phyloP scores from a whole-genome alignment of 108 stramenopile genomes.

The Fragilariopsis cylindrus region DNA sequence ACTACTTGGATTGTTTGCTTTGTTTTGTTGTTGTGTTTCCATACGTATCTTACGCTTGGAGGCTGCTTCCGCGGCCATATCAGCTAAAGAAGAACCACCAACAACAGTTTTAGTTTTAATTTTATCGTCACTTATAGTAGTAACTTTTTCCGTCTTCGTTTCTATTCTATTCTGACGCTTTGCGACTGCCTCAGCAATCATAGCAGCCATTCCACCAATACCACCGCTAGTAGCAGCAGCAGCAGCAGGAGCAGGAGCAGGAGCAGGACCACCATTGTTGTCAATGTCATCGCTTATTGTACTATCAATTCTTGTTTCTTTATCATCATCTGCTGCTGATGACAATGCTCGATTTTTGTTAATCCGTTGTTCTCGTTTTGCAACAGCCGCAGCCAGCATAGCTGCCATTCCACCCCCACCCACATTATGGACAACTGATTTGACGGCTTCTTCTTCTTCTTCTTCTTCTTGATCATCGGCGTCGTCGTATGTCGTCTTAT shows the following conservation, averaged over 20 bases:
- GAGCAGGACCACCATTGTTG: too few species aligned
- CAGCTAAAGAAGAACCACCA: background rate
- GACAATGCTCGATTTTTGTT: too few species aligned
- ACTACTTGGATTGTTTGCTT: background rate
- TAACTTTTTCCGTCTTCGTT: slow-evolving; percentile 8
- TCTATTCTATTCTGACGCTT: slow-evolving; percentile 17
- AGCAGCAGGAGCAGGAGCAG: too few species aligned
- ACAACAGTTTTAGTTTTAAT: background rate
- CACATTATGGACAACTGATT: background rate
- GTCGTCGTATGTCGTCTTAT: too few species aligned
- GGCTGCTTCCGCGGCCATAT: background rate
- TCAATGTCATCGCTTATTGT: too few species aligned
- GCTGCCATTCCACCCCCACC: background rate
- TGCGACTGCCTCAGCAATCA: slow-evolving; percentile 22
- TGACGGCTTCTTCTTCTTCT: too few species aligned
- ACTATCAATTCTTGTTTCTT: too few species aligned
- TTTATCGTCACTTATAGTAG: background rate
- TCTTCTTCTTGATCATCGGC: too few species aligned
- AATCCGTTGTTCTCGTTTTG: background rate
- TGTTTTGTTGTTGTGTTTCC: slow-evolving; percentile 4
- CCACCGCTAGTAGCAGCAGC: too few species aligned
- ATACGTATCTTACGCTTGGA: slow-evolving; percentile 18
- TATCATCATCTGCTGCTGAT: too few species aligned
- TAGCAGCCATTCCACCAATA: slow-evolving; percentile 21
- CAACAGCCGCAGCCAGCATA: background rate